Conservation (phyloP, 2,329 filamentous ascomycete genomes). For the Arachnomyces sp. region DNA sequence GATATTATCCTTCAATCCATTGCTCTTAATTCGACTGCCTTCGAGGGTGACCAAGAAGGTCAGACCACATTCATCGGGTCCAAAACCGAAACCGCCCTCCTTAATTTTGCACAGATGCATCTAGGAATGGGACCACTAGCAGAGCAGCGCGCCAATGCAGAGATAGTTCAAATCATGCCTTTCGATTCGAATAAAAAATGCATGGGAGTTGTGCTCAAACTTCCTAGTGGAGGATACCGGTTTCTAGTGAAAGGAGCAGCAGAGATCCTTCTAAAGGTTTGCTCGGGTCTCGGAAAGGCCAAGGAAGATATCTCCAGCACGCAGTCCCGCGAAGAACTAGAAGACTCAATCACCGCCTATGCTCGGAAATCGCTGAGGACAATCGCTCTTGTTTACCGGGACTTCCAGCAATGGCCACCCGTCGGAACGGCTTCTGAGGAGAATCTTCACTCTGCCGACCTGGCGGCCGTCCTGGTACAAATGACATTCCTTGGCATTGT, state of each 20-base stretch:
- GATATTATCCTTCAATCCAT: conserved; percentile 17
- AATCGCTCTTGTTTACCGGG: conserved; percentile 61
- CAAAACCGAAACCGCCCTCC: conserved; percentile 62
- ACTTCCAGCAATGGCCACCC: conserved; percentile 58
- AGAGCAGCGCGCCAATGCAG: conserved; percentile 50
- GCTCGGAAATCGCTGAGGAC: conserved; percentile 54
- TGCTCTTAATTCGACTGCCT: conserved; percentile 51
- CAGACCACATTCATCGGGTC: conserved; percentile 59
- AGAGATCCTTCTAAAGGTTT: conserved; percentile 25
- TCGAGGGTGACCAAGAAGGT: conserved; percentile 60
- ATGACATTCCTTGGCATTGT: conserved; percentile 59
- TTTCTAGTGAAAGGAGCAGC: conserved; percentile 30
- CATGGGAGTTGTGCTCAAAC: conserved; percentile 27
- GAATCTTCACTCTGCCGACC: conserved; percentile 49
- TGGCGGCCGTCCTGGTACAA: conserved; percentile 55
- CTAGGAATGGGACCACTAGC: conserved; percentile 53
- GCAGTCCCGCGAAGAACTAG: conserved; percentile 9
- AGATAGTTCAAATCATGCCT: conserved; percentile 55
- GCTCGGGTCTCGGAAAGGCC: conserved; percentile 17
- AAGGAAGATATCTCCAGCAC: conserved; percentile 11
- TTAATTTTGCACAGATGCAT: conserved; percentile 56
- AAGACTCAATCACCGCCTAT: conserved; percentile 20
- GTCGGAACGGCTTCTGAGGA: conserved; percentile 45
- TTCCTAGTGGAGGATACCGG: conserved; percentile 20
- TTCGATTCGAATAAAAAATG: conserved; percentile 65